Conservation (phyloP, 495 filamentous ascomycete species). For the Penicillium odoratum region DNA sequence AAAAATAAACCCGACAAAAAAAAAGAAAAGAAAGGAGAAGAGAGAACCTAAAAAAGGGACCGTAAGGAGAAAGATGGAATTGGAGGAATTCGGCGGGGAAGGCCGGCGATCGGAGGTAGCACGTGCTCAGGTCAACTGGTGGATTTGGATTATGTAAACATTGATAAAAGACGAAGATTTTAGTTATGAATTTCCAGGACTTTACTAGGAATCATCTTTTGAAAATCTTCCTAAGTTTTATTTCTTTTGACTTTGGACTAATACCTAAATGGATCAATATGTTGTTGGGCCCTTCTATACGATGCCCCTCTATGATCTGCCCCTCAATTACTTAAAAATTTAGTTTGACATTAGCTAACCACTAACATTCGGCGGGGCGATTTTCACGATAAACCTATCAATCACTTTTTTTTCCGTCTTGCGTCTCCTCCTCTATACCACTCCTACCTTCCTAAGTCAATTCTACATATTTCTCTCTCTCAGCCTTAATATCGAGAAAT, state of each 20-base stretch:
- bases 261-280: background rate
- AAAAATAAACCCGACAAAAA: constrained; percentile 7
- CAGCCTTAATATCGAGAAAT: background rate
- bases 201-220: no score
- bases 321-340: background rate
- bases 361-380: background rate
- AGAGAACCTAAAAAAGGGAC: background rate
- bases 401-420: constrained; percentile 3
- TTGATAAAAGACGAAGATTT: background rate
- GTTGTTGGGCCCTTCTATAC: background rate
- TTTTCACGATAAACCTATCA: constrained; percentile 2
- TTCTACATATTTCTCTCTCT: background rate
- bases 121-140: constrained; percentile 24
- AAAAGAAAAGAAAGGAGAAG: constrained; percentile 3
- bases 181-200: background rate
- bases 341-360: background rate
- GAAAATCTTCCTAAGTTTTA: no score
- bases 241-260: no score
- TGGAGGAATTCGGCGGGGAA: constrained; percentile 17
- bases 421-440: background rate
- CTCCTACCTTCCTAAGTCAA: background rate
- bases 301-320: background rate
- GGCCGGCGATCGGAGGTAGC: constrained; percentile 30
- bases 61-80: constrained; percentile 13
- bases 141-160: background rate